phyloP scores from a whole-genome alignment of 192 early-diverging fungal genomes.

The Coemansia sp. region DNA sequence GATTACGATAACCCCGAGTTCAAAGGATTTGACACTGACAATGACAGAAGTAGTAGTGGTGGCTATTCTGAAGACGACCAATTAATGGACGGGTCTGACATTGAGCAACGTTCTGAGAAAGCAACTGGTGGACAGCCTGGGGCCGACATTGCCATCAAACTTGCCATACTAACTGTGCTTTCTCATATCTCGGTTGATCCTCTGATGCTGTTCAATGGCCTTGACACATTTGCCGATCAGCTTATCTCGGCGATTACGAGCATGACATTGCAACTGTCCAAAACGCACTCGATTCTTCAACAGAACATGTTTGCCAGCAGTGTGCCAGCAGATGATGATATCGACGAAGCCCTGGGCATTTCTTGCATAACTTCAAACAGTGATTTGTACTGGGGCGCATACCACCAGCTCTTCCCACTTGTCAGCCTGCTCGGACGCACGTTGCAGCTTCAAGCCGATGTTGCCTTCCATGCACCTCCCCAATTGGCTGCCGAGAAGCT shows the following conservation, averaged over 20 bases:
- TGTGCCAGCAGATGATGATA: slow-evolving; percentile 11
- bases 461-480: slow-evolving; percentile 14
- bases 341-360: slow-evolving; percentile 30
- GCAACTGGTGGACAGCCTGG: not conserved
- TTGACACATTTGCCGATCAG: slow-evolving; percentile 18
- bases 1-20: slow-evolving; percentile 14
- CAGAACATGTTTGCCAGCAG: not conserved
- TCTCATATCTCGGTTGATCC: slow-evolving; percentile 23
- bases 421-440: slow-evolving; percentile 40
- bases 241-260: slow-evolving; percentile 16
- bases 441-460: slow-evolving; percentile 21
- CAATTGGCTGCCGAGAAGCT: slow-evolving; percentile 6
- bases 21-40: slow-evolving; percentile 17
- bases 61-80: not conserved
- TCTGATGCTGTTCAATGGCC: slow-evolving; percentile 11
- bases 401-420: slow-evolving; percentile 34
- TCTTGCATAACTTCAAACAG: slow-evolving; percentile 8
- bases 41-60: not conserved
- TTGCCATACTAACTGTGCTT: slow-evolving; percentile 28
- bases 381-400: slow-evolving; percentile 42
- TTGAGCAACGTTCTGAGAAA: not conserved
- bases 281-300: slow-evolving; percentile 12
- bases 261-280: slow-evolving; percentile 14
- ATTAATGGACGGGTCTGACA: slow-evolving; percentile 2
- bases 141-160: slow-evolving; percentile 17